Base-by-base conservation (phyloP, 345 rosid genomes). In the Eucalyptus sp. region DNA sequence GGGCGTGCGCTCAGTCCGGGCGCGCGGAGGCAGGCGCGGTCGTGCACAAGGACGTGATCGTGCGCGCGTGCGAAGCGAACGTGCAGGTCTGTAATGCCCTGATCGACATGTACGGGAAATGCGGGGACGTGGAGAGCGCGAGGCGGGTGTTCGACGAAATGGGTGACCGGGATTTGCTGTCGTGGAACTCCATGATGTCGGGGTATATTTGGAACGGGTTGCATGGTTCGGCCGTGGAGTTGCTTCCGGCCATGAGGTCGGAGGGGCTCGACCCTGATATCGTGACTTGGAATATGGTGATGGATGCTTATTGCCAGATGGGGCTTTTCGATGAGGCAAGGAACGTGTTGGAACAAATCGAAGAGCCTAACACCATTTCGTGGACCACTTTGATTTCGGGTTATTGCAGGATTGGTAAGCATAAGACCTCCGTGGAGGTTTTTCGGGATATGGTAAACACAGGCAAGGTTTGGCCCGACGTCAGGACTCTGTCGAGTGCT, bases 351-450 rank as follows among this genome's bases (percentile, higher is more conserved):
- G 88, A 76, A 54, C 86, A 88, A 41, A 91, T 90, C 87, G 17
- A 87, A 51, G 91, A 89, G 79, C 92, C 94, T 17, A 91, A 83
- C 87, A 88, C 88, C n/a, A 91, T 91, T 48, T 90, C 93, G 44
- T 92, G 93, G 93, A 93, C 94, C 86, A 92, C 90, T 64, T 86
- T 92, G 90, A 88, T 92, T 43, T 93, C 91, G 2, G 93, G 94
- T 51, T 90, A 90, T 29, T 90, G 92, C 13, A 86, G 90, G 86
- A 29, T 49, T 52, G 93, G 93, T 43, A 52, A 91, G 79, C 90
- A 88, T 50, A 84, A 90, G 66, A 86, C 49, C 3, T 89, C 93
- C 22, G 54, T 91, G 52, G 87, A 68, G 31, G 54, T 91, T 86
- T 92, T 93, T 54, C 44, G 41, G 87, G 90, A 89, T 54, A 93